Evolutionary conservation across 371 early-diverging fungal species (phyloP).

Genomic region (Batrachochytrium dendrobatidis): DNA sequence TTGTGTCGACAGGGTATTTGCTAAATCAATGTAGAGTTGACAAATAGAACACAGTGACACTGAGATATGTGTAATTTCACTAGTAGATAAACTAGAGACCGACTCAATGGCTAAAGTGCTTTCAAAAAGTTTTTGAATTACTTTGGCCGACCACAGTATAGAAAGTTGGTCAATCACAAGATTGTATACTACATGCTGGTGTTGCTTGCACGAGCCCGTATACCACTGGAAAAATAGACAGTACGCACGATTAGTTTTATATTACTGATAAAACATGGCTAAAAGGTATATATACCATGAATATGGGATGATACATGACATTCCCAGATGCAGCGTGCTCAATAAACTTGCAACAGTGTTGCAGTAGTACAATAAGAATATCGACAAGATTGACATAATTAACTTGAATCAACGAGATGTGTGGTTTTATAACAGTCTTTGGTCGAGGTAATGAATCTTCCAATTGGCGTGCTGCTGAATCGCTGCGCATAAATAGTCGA

Average conservation of each 20-base stretch:
- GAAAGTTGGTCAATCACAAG: background rate
- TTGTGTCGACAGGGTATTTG: slow-evolving; percentile 38
- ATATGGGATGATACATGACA: background rate
- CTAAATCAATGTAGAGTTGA: slow-evolving; percentile 42
- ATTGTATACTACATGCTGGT: background rate
- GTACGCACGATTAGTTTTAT: background rate
- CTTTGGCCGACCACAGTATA: background rate
- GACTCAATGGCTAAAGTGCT: background rate
- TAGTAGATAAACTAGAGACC: background rate
- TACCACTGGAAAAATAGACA: background rate
- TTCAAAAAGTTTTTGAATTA: background rate
- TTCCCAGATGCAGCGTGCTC: background rate
- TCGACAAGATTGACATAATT: background rate
- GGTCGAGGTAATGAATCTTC: too few relatives aligned
- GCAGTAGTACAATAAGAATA: background rate
- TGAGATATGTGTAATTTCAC: background rate
- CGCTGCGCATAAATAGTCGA: slow-evolving; percentile 22
- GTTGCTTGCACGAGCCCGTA: background rate
- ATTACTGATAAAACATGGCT: background rate
- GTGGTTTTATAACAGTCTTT: too few relatives aligned
- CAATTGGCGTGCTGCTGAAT: too few relatives aligned
- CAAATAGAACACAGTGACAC: slow-evolving; percentile 25
- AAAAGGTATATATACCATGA: background rate
- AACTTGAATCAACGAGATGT: too few relatives aligned
- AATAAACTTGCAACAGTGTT: background rate